A percentile compares a stretch with the other conserved stretches of the same genome.
These are phyloP conservation scores for Erodium maritimum DNA, from an alignment of 345 rosid genomes.

Conservation along the genomic window DNA sequence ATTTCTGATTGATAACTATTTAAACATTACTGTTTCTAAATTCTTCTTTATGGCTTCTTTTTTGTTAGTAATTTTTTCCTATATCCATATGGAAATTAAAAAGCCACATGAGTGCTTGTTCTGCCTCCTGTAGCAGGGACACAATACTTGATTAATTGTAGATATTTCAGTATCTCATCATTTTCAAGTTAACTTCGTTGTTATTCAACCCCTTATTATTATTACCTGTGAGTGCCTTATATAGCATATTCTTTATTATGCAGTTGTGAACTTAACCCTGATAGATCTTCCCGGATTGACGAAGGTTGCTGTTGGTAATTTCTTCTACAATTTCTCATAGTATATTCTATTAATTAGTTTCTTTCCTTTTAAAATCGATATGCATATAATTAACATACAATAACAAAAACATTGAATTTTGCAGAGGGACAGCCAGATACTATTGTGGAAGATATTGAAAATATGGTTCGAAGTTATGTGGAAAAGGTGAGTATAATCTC, in stretches of 20 bases:
- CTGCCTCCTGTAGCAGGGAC: too few species aligned
- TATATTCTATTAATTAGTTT: neutral
- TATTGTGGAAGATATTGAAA: conserved; percentile 91
- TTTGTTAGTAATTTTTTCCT: too few species aligned
- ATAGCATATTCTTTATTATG: conserved; percentile 6
- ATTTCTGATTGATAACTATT: neutral
- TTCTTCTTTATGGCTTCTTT: neutral
- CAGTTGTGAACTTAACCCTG: conserved; percentile 97
- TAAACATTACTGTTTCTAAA: neutral
- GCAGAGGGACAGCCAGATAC: conserved; percentile 89
- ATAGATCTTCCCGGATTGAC: conserved; percentile 99
- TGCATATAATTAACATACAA: conserved; percentile 5
- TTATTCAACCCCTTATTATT: conserved; percentile 2
- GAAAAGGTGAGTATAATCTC: conserved; percentile 56
- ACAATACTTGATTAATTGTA: too few species aligned
- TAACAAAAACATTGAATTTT: conserved; percentile 17
- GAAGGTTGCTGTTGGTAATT: conserved; percentile 95
- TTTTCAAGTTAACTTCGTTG: neutral
- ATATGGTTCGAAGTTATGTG: conserved; percentile 97
- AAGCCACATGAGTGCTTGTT: too few species aligned
- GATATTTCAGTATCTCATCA: too few species aligned
- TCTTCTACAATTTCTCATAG: conserved; percentile 3
- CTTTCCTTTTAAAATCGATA: neutral
- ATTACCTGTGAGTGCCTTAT: neutral
- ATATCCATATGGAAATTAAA: too few species aligned